These are phyloP conservation scores for Stachybotrys elegans DNA, from an alignment of 2,329 filamentous ascomycete genomes.

Conservation along the genomic window DNA sequence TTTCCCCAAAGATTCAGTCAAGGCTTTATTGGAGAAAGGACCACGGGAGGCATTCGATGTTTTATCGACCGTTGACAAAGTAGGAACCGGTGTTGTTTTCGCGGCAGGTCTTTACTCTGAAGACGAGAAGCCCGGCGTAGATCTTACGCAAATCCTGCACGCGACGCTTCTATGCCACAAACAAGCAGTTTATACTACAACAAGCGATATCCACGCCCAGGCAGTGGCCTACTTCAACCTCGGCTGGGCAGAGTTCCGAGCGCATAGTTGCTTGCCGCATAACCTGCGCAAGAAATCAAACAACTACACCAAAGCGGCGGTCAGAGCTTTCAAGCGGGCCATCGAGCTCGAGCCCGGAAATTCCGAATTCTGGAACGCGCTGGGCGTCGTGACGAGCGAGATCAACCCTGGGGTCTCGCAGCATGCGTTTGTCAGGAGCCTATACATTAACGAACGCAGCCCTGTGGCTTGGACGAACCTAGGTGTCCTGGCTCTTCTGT, in stretches of 20 bases:
- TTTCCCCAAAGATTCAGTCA: conserved; percentile 57
- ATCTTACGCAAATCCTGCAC: conserved; percentile 57
- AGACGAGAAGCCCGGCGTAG: conserved; percentile 41
- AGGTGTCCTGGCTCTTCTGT: conserved; percentile 77
- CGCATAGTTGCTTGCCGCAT: conserved; percentile 61
- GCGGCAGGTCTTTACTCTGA: conserved; percentile 39
- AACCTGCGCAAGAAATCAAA: conserved; percentile 52
- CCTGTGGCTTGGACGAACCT: conserved; percentile 87
- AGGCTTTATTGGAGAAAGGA: conserved; percentile 50
- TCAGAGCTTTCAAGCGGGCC: conserved; percentile 88
- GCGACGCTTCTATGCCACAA: conserved; percentile 83
- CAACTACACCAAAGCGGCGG: conserved; percentile 72
- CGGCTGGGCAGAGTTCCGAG: conserved; percentile 83
- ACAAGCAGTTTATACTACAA: conserved; percentile 68
- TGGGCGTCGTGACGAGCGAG: conserved; percentile 84
- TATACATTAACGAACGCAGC: conserved; percentile 88
- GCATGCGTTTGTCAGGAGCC: conserved; percentile 84
- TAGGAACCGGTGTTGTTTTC: conserved; percentile 39
- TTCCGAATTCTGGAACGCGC: conserved; percentile 92
- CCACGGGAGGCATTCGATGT: conserved; percentile 53
- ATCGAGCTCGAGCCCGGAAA: conserved; percentile 96
- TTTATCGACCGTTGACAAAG: conserved; percentile 65
- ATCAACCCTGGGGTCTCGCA: conserved; percentile 85
- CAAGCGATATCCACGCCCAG: conserved; percentile 76
- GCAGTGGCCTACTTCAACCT: conserved; percentile 97